These are phyloP conservation scores for Quercus suber DNA, from an alignment of 306 rosid genomes.

Conservation along the genomic window DNA sequence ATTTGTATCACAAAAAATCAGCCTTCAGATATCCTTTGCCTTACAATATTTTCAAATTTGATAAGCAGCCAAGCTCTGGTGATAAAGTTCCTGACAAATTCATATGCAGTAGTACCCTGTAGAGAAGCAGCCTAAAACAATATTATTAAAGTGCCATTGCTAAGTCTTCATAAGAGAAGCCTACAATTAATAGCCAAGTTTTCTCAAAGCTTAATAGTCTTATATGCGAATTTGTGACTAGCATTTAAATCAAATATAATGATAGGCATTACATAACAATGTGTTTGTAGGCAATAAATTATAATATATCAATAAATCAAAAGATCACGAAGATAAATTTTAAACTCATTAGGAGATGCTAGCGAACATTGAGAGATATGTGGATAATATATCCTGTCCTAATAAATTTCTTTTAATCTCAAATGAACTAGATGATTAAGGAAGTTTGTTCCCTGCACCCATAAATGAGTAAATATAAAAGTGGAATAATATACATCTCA, in stretches of 20 bases:
- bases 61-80: constrained; percentile 68
- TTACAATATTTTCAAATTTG: constrained; percentile 64
- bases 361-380: not conserved
- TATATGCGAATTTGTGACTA: not conserved
- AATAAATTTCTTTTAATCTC: not conserved
- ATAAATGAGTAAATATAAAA: constrained; percentile 3
- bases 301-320: not conserved
- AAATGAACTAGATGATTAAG: not conserved
- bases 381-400: not conserved
- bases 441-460: not conserved
- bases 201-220: constrained; percentile 13
- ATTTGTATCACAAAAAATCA: not conserved
- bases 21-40: constrained; percentile 16
- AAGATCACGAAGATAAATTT: constrained; percentile 12
- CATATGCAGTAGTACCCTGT: constrained; percentile 68
- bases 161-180: constrained; percentile 6
- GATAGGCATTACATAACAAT: not conserved
- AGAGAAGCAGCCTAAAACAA: constrained; percentile 23
- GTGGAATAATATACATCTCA: not conserved
- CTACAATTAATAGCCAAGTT: constrained; percentile 2
- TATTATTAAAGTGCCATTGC: constrained; percentile 4
- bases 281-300: not conserved
- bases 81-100: constrained; percentile 66
- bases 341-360: not conserved
- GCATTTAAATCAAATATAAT: not conserved